phyloP scores from a whole-genome alignment of 352 stramenopile species.

The Globisporangium emineosum region DNA sequence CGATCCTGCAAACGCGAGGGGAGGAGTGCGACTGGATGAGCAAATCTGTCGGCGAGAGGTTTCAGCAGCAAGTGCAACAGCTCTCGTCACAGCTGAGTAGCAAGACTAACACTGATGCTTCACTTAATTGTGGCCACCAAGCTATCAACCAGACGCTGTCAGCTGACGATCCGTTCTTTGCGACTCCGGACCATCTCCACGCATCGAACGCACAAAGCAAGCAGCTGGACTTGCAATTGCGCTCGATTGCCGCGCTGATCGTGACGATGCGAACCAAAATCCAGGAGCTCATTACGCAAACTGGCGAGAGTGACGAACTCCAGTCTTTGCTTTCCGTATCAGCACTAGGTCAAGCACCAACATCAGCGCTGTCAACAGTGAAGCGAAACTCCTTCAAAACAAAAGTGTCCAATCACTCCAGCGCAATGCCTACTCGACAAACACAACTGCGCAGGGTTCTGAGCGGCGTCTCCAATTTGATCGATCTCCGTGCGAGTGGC shows the following conservation, averaged over 20 bases:
- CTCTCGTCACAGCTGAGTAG: conserved; percentile 11
- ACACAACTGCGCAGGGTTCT: conserved; percentile 1
- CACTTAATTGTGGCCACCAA: not conserved
- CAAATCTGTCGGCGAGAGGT: conserved; percentile 14
- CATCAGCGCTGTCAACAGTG: not conserved
- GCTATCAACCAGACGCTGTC: conserved; percentile 3
- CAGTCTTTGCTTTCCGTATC: not conserved
- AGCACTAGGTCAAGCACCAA: not conserved
- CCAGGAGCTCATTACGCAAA: not conserved
- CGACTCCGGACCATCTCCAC: conserved; percentile 7
- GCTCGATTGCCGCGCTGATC: conserved; percentile 4
- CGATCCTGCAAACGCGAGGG: conserved; percentile 11
- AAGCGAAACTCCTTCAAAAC: conserved; percentile 7
- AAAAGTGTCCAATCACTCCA: not conserved
- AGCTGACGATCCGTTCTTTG: conserved; percentile 14
- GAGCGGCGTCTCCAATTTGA: not conserved
- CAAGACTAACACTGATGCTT: not conserved
- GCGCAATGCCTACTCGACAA: not conserved
- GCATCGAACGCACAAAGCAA: conserved; percentile 7
- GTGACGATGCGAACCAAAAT: conserved; percentile 2
- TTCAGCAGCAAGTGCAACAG: conserved; percentile 11
- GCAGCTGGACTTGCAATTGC: conserved; percentile 9
- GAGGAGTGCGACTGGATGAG: conserved; percentile 21
- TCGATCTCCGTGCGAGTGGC: not conserved
- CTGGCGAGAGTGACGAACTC: not conserved